Evolutionary conservation across 208 protist species (phyloP).

Genomic region (Trypanosoma congolense): DNA sequence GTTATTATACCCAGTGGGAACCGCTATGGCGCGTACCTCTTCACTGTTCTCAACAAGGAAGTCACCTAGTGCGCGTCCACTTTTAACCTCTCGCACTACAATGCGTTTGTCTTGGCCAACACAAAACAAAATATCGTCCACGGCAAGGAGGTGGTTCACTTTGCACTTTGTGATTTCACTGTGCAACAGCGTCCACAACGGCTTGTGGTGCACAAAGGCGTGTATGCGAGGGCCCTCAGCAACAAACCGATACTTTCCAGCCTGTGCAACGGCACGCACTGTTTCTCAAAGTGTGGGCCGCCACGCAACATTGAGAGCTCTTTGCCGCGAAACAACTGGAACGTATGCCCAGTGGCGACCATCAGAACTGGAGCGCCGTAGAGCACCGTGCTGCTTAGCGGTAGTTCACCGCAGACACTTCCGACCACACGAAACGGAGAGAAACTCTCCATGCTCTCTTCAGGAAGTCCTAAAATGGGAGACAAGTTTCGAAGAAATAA

Average conservation of each 20-base stretch:
- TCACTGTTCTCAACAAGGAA: constrained; percentile 61
- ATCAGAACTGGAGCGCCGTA: constrained; percentile 78
- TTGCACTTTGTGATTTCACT: constrained; percentile 39
- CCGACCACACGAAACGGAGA: constrained; percentile 83
- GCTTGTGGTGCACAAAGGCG: constrained; percentile 76
- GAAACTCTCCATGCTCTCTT: constrained; percentile 53
- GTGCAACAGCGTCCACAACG: constrained; percentile 61
- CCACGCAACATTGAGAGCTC: constrained; percentile 77
- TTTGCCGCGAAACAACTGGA: constrained; percentile 82
- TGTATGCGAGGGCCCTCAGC: constrained; percentile 75
- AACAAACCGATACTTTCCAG: constrained; percentile 74
- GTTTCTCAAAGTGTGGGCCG: constrained; percentile 57
- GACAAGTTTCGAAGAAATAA: neutral
- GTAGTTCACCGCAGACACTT: constrained; percentile 65
- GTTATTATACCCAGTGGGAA: constrained; percentile 75
- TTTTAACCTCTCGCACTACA: constrained; percentile 60
- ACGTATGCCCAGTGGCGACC: constrained; percentile 76
- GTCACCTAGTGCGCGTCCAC: constrained; percentile 52
- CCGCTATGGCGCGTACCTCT: constrained; percentile 36
- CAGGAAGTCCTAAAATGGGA: neutral
- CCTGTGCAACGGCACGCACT: constrained; percentile 66
- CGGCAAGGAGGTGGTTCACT: constrained; percentile 55
- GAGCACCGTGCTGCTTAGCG: constrained; percentile 57
- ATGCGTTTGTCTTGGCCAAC: constrained; percentile 72
- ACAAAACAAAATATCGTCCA: constrained; percentile 78